A percentile compares a stretch with the other conserved stretches of the same genome.
phyloP scores from a whole-genome alignment of 1,284 basidiomycete genomes.

The Pulveroboletus sp. region DNA sequence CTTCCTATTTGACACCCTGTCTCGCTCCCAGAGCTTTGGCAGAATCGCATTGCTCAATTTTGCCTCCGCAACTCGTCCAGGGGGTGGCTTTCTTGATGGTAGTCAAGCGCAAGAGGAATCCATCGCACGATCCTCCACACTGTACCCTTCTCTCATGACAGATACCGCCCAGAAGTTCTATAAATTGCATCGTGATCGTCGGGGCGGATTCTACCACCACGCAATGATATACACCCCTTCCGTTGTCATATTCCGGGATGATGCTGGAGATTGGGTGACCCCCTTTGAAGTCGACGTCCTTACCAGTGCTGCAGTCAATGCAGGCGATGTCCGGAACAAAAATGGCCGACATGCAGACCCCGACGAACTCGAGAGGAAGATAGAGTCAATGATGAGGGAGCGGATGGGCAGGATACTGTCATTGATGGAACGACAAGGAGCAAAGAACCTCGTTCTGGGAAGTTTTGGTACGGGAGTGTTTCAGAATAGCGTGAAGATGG shows the following conservation, averaged over 20 bases:
- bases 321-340: conserved; percentile 49
- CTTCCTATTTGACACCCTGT: conserved; percentile 20
- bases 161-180: conserved; percentile 53
- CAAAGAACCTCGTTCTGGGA: conserved; percentile 58
- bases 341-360: conserved; percentile 22
- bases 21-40: conserved; percentile 19
- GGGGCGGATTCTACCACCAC: conserved; percentile 58
- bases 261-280: conserved; percentile 48
- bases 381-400: conserved; percentile 58
- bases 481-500: conserved; percentile 50
- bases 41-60: conserved; percentile 64
- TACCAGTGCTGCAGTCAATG: conserved; percentile 68
- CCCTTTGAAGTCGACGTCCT: conserved; percentile 59
- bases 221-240: conserved; percentile 65
- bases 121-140: conserved; percentile 62
- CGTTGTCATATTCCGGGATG: conserved; percentile 54
- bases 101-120: conserved; percentile 72
- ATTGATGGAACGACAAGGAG: conserved; percentile 58
- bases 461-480: conserved; percentile 76
- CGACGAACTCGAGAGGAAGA: conserved; percentile 43
- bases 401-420: conserved; percentile 62
- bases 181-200: conserved; percentile 45
- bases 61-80: conserved; percentile 64
- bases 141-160: conserved; percentile 57
- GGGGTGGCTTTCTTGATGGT: conserved; percentile 64